Conservation (phyloP, 768 basidiomycete species). For the Naganishia kalamii region DNA sequence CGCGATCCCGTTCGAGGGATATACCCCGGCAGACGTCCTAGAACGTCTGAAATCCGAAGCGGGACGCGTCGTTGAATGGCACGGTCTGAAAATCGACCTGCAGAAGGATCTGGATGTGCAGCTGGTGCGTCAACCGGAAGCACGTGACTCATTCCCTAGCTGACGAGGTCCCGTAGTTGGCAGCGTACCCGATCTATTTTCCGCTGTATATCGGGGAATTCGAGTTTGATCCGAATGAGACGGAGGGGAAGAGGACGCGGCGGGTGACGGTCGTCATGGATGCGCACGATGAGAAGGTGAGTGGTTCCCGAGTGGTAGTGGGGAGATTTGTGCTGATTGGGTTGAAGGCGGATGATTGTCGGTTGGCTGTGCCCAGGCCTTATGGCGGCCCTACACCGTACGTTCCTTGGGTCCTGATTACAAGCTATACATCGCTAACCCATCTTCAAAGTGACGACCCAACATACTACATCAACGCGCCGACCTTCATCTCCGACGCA, state of each 20-base stretch:
- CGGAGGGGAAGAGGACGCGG: constrained; percentile 22
- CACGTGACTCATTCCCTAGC: not conserved
- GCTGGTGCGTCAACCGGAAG: constrained; percentile 27
- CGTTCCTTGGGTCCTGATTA: not conserved
- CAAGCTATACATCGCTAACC: not conserved
- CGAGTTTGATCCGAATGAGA: constrained; percentile 26
- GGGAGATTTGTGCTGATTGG: constrained; percentile 8
- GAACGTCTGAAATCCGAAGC: constrained; percentile 27
- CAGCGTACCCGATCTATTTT: constrained; percentile 40
- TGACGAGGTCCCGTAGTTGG: constrained; percentile 27
- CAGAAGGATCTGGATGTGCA: constrained; percentile 32
- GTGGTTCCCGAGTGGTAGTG: not conserved
- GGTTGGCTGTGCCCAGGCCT: constrained; percentile 23
- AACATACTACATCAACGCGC: constrained; percentile 7
- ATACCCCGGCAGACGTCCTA: constrained; percentile 31
- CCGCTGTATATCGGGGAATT: constrained; percentile 41
- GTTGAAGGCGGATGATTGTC: constrained; percentile 28
- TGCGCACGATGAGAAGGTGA: constrained; percentile 35
- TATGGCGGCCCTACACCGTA: constrained; percentile 11
- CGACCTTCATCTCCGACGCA: constrained; percentile 4
- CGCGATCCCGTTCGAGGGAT: constrained; percentile 38
- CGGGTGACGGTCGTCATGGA: constrained; percentile 38
- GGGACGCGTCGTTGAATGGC: constrained; percentile 29
- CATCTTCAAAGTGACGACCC: not conserved
- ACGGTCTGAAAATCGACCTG: constrained; percentile 29